Conservation (phyloP, 441 rosid genomes). For the Jatropha podagrica region DNA sequence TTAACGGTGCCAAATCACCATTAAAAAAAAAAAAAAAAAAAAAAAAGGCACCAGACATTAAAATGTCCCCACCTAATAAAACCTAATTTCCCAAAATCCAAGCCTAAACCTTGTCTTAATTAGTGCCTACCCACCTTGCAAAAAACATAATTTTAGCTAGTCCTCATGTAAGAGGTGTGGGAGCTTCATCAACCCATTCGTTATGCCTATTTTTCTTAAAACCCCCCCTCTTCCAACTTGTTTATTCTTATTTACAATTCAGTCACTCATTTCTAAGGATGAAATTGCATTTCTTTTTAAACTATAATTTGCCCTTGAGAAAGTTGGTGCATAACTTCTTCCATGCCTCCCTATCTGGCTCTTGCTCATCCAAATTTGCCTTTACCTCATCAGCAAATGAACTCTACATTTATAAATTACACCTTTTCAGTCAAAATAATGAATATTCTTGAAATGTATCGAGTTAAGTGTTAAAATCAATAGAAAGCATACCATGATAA, state of each 20-base stretch:
- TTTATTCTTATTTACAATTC: not conserved
- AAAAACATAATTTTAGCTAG: not conserved
- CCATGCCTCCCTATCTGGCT: conserved; percentile 58
- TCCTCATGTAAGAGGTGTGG: not conserved
- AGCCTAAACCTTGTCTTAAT: not conserved
- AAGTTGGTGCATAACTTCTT: conserved; percentile 50
- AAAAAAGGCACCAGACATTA: too few species aligned
- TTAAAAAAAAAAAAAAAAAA: too few species aligned
- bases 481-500: conserved; percentile 33
- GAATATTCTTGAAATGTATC: not conserved
- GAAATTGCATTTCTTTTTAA: not conserved
- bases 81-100: not conserved
- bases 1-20: not conserved
- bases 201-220: too few species aligned
- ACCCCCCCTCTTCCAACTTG: too few species aligned
- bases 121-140: not conserved
- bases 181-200: too few species aligned
- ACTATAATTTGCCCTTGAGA: conserved; percentile 48
- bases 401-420: conserved; percentile 30
- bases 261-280: not conserved
- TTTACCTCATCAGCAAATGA: conserved; percentile 43
- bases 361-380: conserved; percentile 38
- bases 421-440: not conserved
- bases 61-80: not conserved
- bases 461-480: too few species aligned